Percentiles rank a stretch among this genome's conserved stretches.
Evolutionary conservation across 2,329 filamentous ascomycete genomes (phyloP).

Genomic region (Hypocrella siamensis): DNA sequence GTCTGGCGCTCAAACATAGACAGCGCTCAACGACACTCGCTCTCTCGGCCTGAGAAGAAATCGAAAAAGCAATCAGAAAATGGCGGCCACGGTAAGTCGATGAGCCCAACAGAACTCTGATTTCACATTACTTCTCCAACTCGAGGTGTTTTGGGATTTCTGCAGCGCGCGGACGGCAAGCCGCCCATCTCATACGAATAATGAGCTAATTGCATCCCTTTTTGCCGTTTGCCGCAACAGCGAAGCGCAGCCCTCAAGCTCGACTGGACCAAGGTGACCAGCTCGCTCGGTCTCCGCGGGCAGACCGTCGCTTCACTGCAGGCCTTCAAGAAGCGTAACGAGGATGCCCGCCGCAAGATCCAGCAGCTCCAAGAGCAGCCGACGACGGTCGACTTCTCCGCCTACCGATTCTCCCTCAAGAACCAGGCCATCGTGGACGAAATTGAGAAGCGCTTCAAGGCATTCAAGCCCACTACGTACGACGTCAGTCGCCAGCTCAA

Average conservation of each 20-base stretch:
- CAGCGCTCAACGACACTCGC: conserved; percentile 30
- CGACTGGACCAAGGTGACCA: conserved; percentile 93
- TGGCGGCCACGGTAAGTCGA: conserved; percentile 48
- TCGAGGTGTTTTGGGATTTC: too few relatives aligned
- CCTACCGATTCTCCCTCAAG: conserved; percentile 87
- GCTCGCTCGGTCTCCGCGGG: conserved; percentile 89
- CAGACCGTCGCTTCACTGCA: conserved; percentile 83
- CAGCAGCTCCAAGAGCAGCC: conserved; percentile 69
- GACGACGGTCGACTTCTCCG: conserved; percentile 77
- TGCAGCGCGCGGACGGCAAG: too few relatives aligned
- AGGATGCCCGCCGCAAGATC: conserved; percentile 91
- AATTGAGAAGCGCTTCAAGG: conserved; percentile 88
- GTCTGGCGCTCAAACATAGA: too few relatives aligned
- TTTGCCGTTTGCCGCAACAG: conserved; percentile 30
- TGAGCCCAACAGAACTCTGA: not conserved
- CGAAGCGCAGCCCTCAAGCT: conserved; percentile 97
- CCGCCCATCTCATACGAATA: too few relatives aligned
- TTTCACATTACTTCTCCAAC: too few relatives aligned
- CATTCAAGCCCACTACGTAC: conserved; percentile 86
- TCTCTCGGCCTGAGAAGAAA: conserved; percentile 28
- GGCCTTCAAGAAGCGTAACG: conserved; percentile 99
- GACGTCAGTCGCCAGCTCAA: conserved; percentile 90
- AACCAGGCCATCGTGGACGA: conserved; percentile 92
- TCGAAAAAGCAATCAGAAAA: conserved; percentile 32
- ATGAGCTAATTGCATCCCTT: conserved; percentile 39